A percentile compares a stretch with the other conserved stretches of the same genome.
Conservation (phyloP, 148 eudicot genomes). For the Cornus suecica region DNA sequence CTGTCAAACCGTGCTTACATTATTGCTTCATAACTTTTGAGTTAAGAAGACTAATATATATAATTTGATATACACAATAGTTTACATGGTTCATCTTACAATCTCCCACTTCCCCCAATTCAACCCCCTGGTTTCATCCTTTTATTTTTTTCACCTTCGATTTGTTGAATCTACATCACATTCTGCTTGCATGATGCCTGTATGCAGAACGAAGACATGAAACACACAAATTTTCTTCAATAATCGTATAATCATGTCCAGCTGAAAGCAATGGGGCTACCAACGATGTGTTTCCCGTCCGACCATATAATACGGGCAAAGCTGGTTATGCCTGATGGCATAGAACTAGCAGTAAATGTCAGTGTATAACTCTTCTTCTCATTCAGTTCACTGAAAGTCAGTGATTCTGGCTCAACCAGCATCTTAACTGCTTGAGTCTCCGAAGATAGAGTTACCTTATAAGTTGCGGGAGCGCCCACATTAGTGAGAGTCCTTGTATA, state of each 20-base stretch:
- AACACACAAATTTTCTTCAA: not conserved
- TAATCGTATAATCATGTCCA: conserved; percentile 52
- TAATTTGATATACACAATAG: not conserved
- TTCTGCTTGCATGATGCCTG: conserved; percentile 8
- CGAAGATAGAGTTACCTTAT: conserved; percentile 57
- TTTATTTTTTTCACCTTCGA: not conserved
- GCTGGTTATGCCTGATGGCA: conserved; percentile 75
- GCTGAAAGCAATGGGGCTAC: conserved; percentile 69
- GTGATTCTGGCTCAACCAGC: conserved; percentile 58
- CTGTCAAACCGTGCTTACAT: not conserved
- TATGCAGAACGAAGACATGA: not conserved
- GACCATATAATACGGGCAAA: conserved; percentile 74
- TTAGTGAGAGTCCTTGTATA: conserved; percentile 74
- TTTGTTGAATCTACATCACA: not conserved
- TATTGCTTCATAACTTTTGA: not conserved
- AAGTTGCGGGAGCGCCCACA: conserved; percentile 68
- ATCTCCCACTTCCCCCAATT: not conserved
- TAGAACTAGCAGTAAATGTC: conserved; percentile 61
- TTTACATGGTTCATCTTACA: not conserved
- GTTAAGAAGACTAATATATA: not conserved
- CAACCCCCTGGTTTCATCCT: not conserved
- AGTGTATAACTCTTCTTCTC: conserved; percentile 71
- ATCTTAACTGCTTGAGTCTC: conserved; percentile 48
- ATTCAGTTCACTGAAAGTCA: conserved; percentile 45
- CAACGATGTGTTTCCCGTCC: conserved; percentile 64